Evolutionary conservation across 2,329 filamentous ascomycete genomes (phyloP), one percentile per base, ranked within the genome.

Genomic region (Lecanicillium sp.): DNA sequence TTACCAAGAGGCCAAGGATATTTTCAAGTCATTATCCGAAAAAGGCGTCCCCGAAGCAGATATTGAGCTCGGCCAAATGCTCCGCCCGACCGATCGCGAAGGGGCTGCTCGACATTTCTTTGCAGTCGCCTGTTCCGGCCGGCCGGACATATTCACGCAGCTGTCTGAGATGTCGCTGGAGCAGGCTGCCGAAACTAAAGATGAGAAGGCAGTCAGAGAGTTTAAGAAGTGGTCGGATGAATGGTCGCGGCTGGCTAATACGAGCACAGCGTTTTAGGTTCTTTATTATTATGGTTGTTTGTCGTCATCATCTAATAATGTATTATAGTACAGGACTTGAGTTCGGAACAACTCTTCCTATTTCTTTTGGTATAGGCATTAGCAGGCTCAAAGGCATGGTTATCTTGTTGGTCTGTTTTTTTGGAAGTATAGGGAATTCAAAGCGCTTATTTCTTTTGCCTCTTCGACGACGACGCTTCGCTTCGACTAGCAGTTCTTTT

Each of bases 241-340:
- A 44, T 61, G 57, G 52, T 49, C 54, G n/a, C 51, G 50, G 14
- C 38, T 62, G 29, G 56, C 52, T 3, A 49, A 59, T 34, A 29
- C 34, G 4, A 45, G 40, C 9, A 47, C 34, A 11, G 44, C 45
- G 33, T 47, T 49, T 30, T 60, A 36, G 50, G 38, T 44, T 13
- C 12, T 44, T 45, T 57, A 27, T 48, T 51, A 35, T 49, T 51
- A 44, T 56, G 58, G 37, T 50, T 46, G 4, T 11, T 4, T 32
- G 13, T 17, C 14, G 13, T 14, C 16, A 22, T 35, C 11, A 17
- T 33, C 8, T 16, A 17, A 8, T 9, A 33, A 16, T 17, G 14
- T 17, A 33, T 33, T 33, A 11, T 25, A 33, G 15, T 33, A 18
- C 18, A 33, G 15, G 15, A 15, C 17, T 25, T 25, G 22, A 25